Base-by-base conservation (phyloP, 352 stramenopile genomes). In the Globisporangium carolinianum region DNA sequence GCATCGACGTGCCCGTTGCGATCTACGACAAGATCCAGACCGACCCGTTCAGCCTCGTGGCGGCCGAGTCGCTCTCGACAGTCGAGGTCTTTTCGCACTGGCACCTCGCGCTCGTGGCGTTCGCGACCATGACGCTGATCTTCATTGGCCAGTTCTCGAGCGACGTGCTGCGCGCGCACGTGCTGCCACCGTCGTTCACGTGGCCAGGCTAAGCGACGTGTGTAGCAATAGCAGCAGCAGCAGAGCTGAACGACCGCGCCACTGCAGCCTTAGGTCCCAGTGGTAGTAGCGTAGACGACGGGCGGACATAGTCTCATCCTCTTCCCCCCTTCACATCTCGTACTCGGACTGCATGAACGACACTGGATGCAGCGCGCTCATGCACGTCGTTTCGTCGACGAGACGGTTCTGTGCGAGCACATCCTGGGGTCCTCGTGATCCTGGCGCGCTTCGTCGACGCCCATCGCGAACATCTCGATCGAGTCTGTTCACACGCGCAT, bases 41-140 rank as follows among this genome's bases (percentile, higher is more conserved):
- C n/a, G 85, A 95, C 49, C 85, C 85, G 53, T 85, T 95, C 61
- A 95, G 85, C 63, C 92, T 95, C 53, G 83, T 95, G 37, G 85
- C 84, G 47, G 81, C 83, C 46, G 85, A 93, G 66, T 92, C 83
- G 51, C 69, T 95, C 48, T 90, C 80, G 53, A 86, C 81, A 47
- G 65, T 92, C 32, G 80, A 92, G 36, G 82, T 83, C n/a, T 91
- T 91, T 65, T 91, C 84, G 32, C 79, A 81, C 58, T 91, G 80
- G 82, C 79, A 91, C 49, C 58, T 91, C 17, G 79, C 76, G 14
- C 61, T 85, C 14, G 81, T 89, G 39, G 79, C 75, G 8, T 94
- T 94, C 52, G 72, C 75, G 47, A 76, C 82, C 5, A 94, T 92
- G 82, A 87, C 77, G 18, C 69, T 94, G 18, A 91, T 91, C 62